Conservation (phyloP, 345 rosid genomes). For the Tarenaya hassleriana region DNA sequence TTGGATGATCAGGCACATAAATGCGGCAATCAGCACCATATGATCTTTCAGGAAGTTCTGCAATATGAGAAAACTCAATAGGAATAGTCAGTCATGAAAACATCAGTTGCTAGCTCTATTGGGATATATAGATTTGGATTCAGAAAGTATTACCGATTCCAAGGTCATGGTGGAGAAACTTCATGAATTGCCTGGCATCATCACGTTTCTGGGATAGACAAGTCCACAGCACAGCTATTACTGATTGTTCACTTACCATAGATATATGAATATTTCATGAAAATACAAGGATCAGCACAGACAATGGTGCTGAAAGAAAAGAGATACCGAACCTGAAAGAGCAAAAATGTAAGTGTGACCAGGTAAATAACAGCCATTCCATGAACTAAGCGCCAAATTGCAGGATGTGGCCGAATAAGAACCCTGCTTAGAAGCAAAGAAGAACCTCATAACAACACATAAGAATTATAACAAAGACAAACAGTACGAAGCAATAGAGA, state of each 20-base stretch:
- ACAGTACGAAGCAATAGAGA: not conserved
- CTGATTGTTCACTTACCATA: constrained; percentile 17
- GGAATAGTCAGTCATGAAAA: not conserved
- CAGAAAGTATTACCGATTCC: constrained; percentile 66
- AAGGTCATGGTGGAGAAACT: constrained; percentile 95
- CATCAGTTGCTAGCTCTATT: not conserved
- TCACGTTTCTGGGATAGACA: constrained; percentile 65
- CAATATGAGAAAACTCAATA: constrained; percentile 24
- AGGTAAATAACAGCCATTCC: constrained; percentile 96
- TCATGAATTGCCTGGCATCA: constrained; percentile 95
- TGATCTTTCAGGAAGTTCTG: constrained; percentile 97
- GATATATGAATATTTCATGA: not conserved
- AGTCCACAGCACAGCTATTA: constrained; percentile 23
- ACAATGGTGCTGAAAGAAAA: not conserved
- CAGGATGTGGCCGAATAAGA: constrained; percentile 96
- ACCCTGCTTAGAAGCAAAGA: constrained; percentile 47
- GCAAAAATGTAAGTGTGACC: constrained; percentile 87
- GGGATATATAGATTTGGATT: constrained; percentile 5
- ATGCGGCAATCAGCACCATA: constrained; percentile 97
- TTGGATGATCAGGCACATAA: constrained; percentile 72
- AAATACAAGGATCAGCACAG: constrained; percentile 14
- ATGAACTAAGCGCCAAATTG: constrained; percentile 96
- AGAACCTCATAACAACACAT: constrained; percentile 17
- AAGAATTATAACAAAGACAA: constrained; percentile 11
- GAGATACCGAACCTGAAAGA: constrained; percentile 74